Evolutionary conservation across 2,329 filamentous ascomycete genomes (phyloP).

Genomic region (Acrodontium crateriforme): DNA sequence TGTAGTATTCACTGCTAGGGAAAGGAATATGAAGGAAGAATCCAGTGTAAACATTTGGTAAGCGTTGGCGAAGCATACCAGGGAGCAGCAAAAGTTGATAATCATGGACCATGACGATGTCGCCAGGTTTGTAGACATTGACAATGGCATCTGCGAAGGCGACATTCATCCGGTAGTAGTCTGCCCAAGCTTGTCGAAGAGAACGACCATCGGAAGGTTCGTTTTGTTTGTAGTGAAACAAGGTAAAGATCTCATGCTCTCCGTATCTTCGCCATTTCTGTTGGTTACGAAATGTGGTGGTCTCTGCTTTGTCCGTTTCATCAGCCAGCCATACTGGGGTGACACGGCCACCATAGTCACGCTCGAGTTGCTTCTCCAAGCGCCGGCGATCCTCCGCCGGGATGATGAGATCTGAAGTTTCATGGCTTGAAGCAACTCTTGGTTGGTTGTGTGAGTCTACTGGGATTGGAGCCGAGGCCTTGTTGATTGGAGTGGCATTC

Average conservation of each 20-base stretch:
- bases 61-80: conserved; percentile 70
- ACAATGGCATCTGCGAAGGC: conserved; percentile 83
- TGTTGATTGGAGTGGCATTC: conserved; percentile 46
- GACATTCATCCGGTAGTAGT: conserved; percentile 87
- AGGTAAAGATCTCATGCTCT: conserved; percentile 78
- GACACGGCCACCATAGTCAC: conserved; percentile 62
- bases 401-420: conserved; percentile 57
- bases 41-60: conserved; percentile 82
- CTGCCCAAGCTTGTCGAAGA: conserved; percentile 73
- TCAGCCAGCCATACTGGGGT: conserved; percentile 83
- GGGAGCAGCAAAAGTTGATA: conserved; percentile 87
- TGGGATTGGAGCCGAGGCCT: conserved; percentile 66
- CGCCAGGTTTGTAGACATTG: conserved; percentile 79
- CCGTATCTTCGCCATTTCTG: conserved; percentile 78
- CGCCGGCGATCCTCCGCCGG: conserved; percentile 54
- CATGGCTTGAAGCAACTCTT: conserved; percentile 12
- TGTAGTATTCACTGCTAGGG: conserved; percentile 88
- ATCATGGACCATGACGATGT: conserved; percentile 86
- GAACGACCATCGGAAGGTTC: conserved; percentile 74
- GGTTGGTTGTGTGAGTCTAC: conserved; percentile 41
- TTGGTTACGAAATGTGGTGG: conserved; percentile 65
- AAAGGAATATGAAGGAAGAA: conserved; percentile 94
- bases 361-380: conserved; percentile 60
- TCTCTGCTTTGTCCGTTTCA: conserved; percentile 52
- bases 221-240: conserved; percentile 94